Evolutionary conservation across 257 asterid genomes (phyloP), one percentile per base, ranked within the genome.

Genomic region (Plantago elongata): DNA sequence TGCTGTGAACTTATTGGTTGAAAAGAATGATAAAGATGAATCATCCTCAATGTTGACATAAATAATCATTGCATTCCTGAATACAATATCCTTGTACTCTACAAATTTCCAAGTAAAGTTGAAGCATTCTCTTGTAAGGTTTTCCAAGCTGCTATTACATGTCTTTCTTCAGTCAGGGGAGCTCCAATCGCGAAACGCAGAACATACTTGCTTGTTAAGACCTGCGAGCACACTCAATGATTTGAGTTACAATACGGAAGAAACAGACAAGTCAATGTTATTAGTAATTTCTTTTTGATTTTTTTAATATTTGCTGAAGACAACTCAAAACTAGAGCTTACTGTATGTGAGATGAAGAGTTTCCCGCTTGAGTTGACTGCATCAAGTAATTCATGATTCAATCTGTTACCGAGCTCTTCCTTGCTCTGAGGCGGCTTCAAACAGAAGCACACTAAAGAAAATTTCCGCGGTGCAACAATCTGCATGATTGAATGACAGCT

Each of bases 301-400:
- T 18, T 22, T 1, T 8, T 29, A n/a, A n/a, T 11, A 12, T 27
- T 11, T 12, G 9, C 0, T 27, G 7, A 43, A 13, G 59, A 54
- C 11, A 34, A 2, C 5, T 12, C 27, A 46, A 13, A 12, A 44
- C 37, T 46, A 64, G 58, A 67, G 51, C 73, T n/a, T 80, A 91
- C 98, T 13, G 98, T 91, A 86, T 91, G 99, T 61, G 95, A 81
- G 55, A 92, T 86, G 81, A 75, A 89, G 64, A 92, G 69, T 71
- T 77, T 81, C 45, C 99, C 99, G 2, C 94, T 77, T 18, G 95
- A 80, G 78, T 89, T 92, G 9, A 79, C 94, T 46, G 87, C 83
- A 57, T 89, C 97, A 63, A 92, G 67, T 45, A 92, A 72, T 63
- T 82, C 82, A 17, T 60, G 82, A 80, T 87, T 92, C 77, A 87